Percentiles rank a stretch among this genome's conserved stretches.
Conservation (phyloP, 176 grass and related monocot genomes). For the Hordeum vulgare region MorexV3_pseudomolecules_assembly NC_058522.1:552827413-552827912, state of each 20-base stretch:
- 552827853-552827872: conserved; percentile 69
- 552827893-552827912: conserved; percentile 68
- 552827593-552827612: neutral
- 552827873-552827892: conserved; percentile 48
- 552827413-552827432: neutral
- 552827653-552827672: neutral
- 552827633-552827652: neutral
- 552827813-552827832: conserved; percentile 56
- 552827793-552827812: conserved; percentile 71
- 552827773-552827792: neutral
- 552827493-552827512: neutral
- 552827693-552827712: neutral
- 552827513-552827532: neutral
- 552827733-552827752: neutral
- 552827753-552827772: neutral
- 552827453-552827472: neutral
- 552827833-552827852: conserved; percentile 56
- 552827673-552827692: neutral
- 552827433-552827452: conserved; percentile 10
- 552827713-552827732: neutral
- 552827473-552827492: neutral
- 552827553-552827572: neutral
- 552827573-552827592: neutral
- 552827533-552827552: neutral
- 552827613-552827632: neutral